phyloP scores from a whole-genome alignment of 192 early-diverging fungal species.

The Piromyces finnis region DNA sequence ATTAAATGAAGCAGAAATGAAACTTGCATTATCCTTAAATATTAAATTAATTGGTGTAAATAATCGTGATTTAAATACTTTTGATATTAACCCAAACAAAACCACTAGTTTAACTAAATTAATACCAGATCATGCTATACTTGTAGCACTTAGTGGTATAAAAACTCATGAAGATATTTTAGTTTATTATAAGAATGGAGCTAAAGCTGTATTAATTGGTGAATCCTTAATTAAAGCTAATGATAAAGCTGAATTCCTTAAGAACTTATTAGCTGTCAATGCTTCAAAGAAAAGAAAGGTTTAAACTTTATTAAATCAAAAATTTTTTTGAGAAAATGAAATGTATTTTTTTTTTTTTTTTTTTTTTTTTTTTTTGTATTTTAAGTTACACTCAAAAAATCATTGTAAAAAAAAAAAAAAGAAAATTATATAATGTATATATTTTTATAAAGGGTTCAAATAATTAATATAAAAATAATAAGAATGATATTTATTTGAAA shows the following conservation, averaged over 20 bases:
- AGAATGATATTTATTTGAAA: no score
- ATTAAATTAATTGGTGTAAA: constrained; percentile 91
- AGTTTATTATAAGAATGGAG: constrained; percentile 55
- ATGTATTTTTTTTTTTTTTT: no score
- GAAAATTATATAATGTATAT: no score
- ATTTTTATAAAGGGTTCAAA: no score
- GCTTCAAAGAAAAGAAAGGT: background rate
- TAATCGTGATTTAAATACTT: constrained; percentile 92
- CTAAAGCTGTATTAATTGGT: constrained; percentile 73
- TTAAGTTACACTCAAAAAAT: no score
- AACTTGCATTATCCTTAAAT: constrained; percentile 54
- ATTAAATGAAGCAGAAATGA: constrained; percentile 79
- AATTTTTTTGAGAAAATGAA: no score
- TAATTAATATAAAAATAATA: no score
- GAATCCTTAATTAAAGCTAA: constrained; percentile 80
- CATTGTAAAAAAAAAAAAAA: no score
- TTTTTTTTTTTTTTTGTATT: no score
- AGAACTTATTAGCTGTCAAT: constrained; percentile 29
- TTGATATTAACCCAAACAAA: constrained; percentile 79
- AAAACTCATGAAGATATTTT: constrained; percentile 61
- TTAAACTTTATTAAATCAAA: no score
- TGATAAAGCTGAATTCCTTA: constrained; percentile 59
- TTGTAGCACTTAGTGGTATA: constrained; percentile 89
- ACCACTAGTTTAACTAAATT: constrained; percentile 59
- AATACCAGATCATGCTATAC: constrained; percentile 49